Evolutionary conservation across 345 rosid genomes (phyloP).

Genomic region (Melastoma malabathricum): DNA sequence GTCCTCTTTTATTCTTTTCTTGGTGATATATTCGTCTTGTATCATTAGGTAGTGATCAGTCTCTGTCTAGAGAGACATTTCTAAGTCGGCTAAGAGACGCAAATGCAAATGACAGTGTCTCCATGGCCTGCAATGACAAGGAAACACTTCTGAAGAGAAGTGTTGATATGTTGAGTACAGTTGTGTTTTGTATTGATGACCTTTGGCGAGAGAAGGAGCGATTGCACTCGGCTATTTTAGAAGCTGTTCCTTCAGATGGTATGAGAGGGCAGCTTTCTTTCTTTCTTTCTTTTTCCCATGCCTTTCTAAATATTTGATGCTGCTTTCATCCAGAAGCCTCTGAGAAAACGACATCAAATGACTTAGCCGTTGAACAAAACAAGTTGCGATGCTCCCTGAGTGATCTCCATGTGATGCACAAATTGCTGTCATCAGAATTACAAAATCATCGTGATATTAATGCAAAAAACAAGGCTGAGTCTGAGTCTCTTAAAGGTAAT

Average conservation of each 20-base stretch:
- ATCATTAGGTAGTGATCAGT: conserved; percentile 31
- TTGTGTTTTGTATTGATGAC: conserved; percentile 38
- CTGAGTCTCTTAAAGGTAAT: conserved; percentile 58
- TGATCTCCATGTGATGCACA: conserved; percentile 66
- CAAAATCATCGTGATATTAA: conserved; percentile 42
- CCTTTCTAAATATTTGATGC: conserved; percentile 2
- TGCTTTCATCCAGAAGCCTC: conserved; percentile 31
- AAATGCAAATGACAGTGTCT: conserved; percentile 87
- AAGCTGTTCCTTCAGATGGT: conserved; percentile 40
- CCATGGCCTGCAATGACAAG: conserved; percentile 16
- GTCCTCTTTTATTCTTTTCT: conserved; percentile 3
- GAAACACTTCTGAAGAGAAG: conserved; percentile 23
- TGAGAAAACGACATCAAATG: conserved; percentile 27
- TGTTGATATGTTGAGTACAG: conserved; percentile 32
- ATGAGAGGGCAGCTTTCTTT: not conserved
- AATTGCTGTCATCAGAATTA: conserved; percentile 43
- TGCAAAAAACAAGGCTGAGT: conserved; percentile 59
- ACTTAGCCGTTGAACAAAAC: conserved; percentile 44
- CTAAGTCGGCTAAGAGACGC: conserved; percentile 60
- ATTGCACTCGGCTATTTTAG: conserved; percentile 35
- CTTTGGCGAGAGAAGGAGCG: conserved; percentile 54
- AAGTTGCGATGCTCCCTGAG: conserved; percentile 43
- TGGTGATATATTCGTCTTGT: conserved; percentile 11
- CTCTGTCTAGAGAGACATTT: conserved; percentile 40
- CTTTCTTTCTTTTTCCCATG: conserved; percentile 3